Base-by-base conservation (phyloP, 108 stramenopile species). In the Fistulifera pelliculosa region DNA sequence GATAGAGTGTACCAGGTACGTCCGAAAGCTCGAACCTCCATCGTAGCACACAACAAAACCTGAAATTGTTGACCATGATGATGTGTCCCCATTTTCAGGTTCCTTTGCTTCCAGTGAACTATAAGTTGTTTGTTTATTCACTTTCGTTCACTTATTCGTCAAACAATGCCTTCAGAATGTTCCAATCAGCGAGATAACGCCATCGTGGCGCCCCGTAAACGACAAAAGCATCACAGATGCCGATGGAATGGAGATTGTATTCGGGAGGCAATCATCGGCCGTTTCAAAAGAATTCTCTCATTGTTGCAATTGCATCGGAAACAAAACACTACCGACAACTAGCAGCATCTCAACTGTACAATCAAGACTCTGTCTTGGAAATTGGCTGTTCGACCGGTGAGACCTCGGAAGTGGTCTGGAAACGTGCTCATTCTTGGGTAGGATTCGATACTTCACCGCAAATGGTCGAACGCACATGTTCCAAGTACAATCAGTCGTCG, bases 371-470 rank as follows among this genome's bases (percentile, higher is more conserved):
- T 19, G 77, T 90, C 7, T 62, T 91, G 56, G 89, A 91, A 59
- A 78, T 91, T 56, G 89, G 89, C 23, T 91, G 89, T 51, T 87
- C 85, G 0, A 82, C 79, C 31, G 89, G 89, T 27, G 77, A 75
- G 64, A 52, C 69, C 5, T 71, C 73, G 24, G 25, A 41, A 23
- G 47, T 71, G 12, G 0, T 81, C 3, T 75, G 77, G 47, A 52
- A 49, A 27, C 24, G 61, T 24, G 39, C 23, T 57, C 41, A 49
- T 59, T 56, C 73, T 40, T 84, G 75, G 66, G 67, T 91, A 10
- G 89, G 80, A 62, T 75, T 87, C 41, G 89, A 91, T 61, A 80
- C 80, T 3, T 83, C 82, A 1, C 21, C 63, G 1, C 76, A 85
- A 58, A 81, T 87, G 76, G 55, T 87, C 1, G 44, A 75, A 18